Base-by-base conservation (phyloP, 1,284 basidiomycete species). In the Apiotrichum akiyoshidainum region DNA sequence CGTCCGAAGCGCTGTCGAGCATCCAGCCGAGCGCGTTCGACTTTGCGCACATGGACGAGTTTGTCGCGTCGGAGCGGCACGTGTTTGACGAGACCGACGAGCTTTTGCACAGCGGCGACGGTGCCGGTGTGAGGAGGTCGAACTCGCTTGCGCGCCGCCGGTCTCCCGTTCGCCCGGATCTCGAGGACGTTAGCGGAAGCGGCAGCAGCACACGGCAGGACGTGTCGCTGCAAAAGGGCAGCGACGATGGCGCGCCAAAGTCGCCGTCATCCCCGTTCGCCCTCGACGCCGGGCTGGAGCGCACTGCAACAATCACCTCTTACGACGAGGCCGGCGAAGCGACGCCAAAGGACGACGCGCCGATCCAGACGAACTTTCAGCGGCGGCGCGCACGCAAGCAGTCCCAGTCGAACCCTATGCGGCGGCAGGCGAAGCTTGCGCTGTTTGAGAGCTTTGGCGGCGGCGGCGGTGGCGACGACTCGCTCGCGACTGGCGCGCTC, bases 341-440 rank as follows among this genome's bases (percentile, higher is more conserved):
- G 67, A 66, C 41, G 64, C 65, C 17, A 55, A 33, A 46, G 41
- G 63, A 60, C 5, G 55, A 57, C 35, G 51, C 54, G 12, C 57
- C 61, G 1, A 35, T 50, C 19, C 72, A 68, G 48, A 70, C 59
- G 66, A 57, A 73, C 69, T 76, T 81, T 68, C 72, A 74, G 57
- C 70, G 81, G 17, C 73, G 84, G 14, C 84, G 89, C 34, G 87
- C 90, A 58, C 86, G 92, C 55, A 93, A 92, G 70, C 81, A 93
- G 53, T 90, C 89, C 63, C 87, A 91, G 70, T 89, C 86, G 64
- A 86, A 85, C 60, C 82, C 86, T 0, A 85, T 73, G 17, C 67
- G 80, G 11, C 65, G 79, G 65, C 88, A 87, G 55, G 87, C 87
- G 34, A 98, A 97, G 78, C 84, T 98, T 69, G 94, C 92, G 0